Evolutionary conservation across 345 rosid species (phyloP), one percentile per base, ranked within the genome.

Genomic region (Clarkia xantiana): DNA sequence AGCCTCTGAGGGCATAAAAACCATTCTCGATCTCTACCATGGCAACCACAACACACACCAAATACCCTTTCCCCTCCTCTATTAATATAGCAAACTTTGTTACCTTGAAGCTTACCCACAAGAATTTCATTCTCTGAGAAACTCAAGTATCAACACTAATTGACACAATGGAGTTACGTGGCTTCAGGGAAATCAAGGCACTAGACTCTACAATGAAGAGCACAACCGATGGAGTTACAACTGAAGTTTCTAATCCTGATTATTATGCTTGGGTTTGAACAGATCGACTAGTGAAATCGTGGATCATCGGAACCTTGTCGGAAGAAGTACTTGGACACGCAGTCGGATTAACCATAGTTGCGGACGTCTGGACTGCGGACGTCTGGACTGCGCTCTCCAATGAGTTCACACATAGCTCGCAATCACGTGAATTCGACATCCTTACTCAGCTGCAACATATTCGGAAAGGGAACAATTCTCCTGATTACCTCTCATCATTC

Each of bases 371-470:
- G 9, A 6, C 16, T 34, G 10, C 40, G 10, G 10, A 39, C 10
- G 3, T 51, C 7, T 38, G 54, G 25, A 18, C 29, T 10, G 41
- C 13, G 11, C 18, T 51, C 40, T 16, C 9, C 2, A 9, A 29
- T 42, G 8, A 49, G 14, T 51, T 36, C 44, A 40, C 11, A 29
- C 44, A 39, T 11, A 51, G 45, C 17, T 15, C 55, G 3, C 23
- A 6, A 15, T 18, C 55, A 36, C 15, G 6, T 2, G 44, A 51
- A 16, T 41, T 15, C 9, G 16, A 51, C 14, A 3, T 39, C 54
- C 23, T 51, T 36, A 11, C 14, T 11, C 54, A 39, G 17, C 44
- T 51, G 17, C 44, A 51, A 51, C 29, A 15, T 43, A 38, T 17
- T 19, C 0, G 10, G 44, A 39, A 51, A 51, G 44, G 40, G 39